Evolutionary conservation across 2,329 filamentous ascomycete genomes (phyloP).

Genomic region (Teratosphaeria pseudoeucalypti): DNA sequence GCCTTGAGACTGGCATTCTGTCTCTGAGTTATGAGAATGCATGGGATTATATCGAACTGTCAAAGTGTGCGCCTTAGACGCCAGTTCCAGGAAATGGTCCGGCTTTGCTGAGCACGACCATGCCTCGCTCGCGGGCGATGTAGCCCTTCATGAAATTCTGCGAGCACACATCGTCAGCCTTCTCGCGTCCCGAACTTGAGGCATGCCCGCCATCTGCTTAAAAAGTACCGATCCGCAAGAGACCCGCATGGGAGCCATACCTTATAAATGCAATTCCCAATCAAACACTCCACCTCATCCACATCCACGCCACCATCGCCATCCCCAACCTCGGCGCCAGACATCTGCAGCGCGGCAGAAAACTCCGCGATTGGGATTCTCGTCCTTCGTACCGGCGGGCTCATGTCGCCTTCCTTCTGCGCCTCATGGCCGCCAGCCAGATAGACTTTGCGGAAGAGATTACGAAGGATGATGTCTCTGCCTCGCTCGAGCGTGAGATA

Average conservation of each 20-base stretch:
- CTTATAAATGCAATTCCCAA: constrained; percentile 98
- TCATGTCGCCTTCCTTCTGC: constrained; percentile 50
- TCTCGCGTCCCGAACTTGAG: not conserved
- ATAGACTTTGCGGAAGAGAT: constrained; percentile 86
- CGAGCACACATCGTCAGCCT: not conserved
- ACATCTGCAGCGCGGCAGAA: constrained; percentile 68
- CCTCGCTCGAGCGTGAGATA: constrained; percentile 90
- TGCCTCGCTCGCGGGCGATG: constrained; percentile 80
- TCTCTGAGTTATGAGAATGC: too few relatives aligned
- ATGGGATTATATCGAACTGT: not conserved
- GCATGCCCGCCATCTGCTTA: not conserved
- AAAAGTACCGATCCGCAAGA: not conserved
- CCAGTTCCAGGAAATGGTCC: constrained; percentile 87
- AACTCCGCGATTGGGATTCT: constrained; percentile 79
- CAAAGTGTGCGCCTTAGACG: constrained; percentile 30
- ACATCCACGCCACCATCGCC: constrained; percentile 59
- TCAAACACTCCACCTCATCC: constrained; percentile 89
- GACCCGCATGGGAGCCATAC: constrained; percentile 38
- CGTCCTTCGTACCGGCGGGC: constrained; percentile 54
- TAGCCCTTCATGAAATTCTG: constrained; percentile 96
- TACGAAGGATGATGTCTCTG: constrained; percentile 82
- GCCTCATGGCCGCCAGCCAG: constrained; percentile 73
- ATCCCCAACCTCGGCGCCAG: constrained; percentile 38
- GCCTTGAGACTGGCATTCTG: not conserved
- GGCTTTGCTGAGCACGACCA: constrained; percentile 85